Evolutionary conservation across 352 stramenopile genomes (phyloP), one percentile per base, ranked within the genome.

Genomic region (Phytophthora gonapodyides): DNA sequence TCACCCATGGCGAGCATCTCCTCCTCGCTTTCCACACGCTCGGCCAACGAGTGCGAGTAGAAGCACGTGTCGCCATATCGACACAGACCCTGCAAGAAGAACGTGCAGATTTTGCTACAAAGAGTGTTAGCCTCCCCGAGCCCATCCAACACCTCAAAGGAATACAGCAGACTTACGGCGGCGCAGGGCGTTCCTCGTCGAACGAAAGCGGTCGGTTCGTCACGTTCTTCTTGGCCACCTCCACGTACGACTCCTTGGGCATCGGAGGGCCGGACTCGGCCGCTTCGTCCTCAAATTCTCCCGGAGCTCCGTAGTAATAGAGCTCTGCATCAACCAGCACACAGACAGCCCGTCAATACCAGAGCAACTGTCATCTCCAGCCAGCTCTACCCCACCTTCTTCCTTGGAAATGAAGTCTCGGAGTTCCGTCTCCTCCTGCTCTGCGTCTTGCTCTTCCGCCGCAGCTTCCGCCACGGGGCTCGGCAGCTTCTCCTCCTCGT

Each of bases 61-160:
- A 94, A 88, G 69, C 87, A 96, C 36, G 71, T 78, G 33, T 93
- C 67, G 21, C 87, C 87, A 53, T 92, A 94, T n/a, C 79, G 72
- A 34, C 87, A 96, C 50, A 76, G 41, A 27, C 87, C 87, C 60
- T 94, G 85, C 40, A 94, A 51, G 51, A 88, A 93, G 63, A 89
- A 96, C 55, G 80, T 90, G 53, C 87, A 96, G 30, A 76, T 86
- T 70, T 89, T 89, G 19, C 85, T 94, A 43, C n/a, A 31, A 31
- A 17, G 27, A 64, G 16, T 11, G 21, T 57, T 15, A 62, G 53
- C 27, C 3, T 35, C 11, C 36, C 33, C 44, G 8, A 31, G 17
- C 7, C 27, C 19, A 38, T 5, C 19, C 43, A 31, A 40, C 30
- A 31, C 10, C 12, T 33, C 35, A 17, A 3, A 43, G 67, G 13